Evolutionary conservation across 208 protist species (phyloP), one percentile per base, ranked within the genome.

Genomic region (Trichomonas vaginalis): DNA sequence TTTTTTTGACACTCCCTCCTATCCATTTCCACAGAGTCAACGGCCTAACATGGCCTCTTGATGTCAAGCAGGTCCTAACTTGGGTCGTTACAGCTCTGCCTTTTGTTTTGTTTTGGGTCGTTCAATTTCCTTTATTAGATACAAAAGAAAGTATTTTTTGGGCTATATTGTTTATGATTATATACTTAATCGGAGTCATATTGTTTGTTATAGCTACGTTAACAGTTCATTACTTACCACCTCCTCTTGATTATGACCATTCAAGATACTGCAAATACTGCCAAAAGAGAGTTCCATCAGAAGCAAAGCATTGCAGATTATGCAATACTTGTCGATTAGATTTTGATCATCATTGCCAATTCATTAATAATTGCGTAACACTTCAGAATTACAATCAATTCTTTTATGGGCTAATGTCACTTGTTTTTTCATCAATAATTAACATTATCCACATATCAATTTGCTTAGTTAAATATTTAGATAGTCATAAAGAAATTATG

Each of bases 271-370:
- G 86, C 45, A 48, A 42, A 92, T 92, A 92, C 27, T 92, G 86
- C 45, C 42, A 92, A 51, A 39, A 21, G 37, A 42, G 45, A 35
- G 86, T 92, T 48, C 40, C 45, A 1, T 92, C 35, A 35, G 27
- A n/a, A 2, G 86, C 86, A 48, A 92, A 92, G 37, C 86, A 92
- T 32, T 92, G 86, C 45, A 48, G 86, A 51, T 10, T 56, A 10
- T 92, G 86, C 45, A 92, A 92, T 51, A 48, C 12, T 3, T 92
- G 86, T 39, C 86, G 86, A 27, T 35, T 35, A n/a, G 86, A 45
- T 49, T 92, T 92, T 92, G 86, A 92, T 92, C 86, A 92, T 39
- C 86, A 92, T 92, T 92, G 86, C 86, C 23, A 42, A 51, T 92
- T 37, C 15, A 47, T 92, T 27, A 92, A 92, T 92, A 92, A 92